Conservation (phyloP, 352 stramenopile genomes). For the Pythium sukuiense region DNA sequence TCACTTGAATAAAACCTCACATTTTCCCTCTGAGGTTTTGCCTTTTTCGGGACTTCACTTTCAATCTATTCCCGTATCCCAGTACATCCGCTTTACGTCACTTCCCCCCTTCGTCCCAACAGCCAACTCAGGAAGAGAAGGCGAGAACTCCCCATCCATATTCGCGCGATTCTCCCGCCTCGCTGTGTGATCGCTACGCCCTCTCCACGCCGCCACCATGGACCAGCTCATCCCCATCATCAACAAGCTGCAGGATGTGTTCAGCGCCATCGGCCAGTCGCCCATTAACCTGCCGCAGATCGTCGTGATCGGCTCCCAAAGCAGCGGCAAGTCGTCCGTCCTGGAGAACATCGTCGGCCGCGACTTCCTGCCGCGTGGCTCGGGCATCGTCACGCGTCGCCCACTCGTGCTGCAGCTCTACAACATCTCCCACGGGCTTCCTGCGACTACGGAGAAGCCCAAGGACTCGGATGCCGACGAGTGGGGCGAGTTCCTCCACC, state of each 20-base stretch:
- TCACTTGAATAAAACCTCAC: slow-evolving; percentile 22
- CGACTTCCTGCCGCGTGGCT: slow-evolving; percentile 96
- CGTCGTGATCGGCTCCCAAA: slow-evolving; percentile 97
- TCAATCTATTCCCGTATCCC: slow-evolving; percentile 1
- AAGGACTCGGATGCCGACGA: slow-evolving; percentile 57
- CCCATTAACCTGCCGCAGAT: slow-evolving; percentile 98
- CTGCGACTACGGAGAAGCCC: slow-evolving; percentile 11
- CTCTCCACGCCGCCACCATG: slow-evolving; percentile 69
- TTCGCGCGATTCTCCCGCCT: neutral
- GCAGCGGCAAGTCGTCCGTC: slow-evolving; percentile 95
- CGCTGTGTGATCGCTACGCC: slow-evolving; percentile 1
- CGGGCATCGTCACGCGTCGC: slow-evolving; percentile 98
- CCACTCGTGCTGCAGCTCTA: slow-evolving; percentile 98
- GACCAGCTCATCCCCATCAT: slow-evolving; percentile 99
- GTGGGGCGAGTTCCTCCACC: slow-evolving; percentile 99
- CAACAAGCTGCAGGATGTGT: slow-evolving; percentile 99
- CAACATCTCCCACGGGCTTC: slow-evolving; percentile 64
- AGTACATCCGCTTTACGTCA: slow-evolving; percentile 15
- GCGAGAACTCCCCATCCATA: neutral
- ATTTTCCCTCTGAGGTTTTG: slow-evolving; percentile 5
- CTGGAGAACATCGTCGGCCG: slow-evolving; percentile 95
- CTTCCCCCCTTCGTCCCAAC: slow-evolving; percentile 3
- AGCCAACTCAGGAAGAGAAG: neutral
- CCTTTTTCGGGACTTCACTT: slow-evolving; percentile 5
- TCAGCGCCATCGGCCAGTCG: slow-evolving; percentile 94